Evolutionary conservation across 768 basidiomycete species (phyloP), one percentile per base, ranked within the genome.

Genomic region (Tylopilus sp.): DNA sequence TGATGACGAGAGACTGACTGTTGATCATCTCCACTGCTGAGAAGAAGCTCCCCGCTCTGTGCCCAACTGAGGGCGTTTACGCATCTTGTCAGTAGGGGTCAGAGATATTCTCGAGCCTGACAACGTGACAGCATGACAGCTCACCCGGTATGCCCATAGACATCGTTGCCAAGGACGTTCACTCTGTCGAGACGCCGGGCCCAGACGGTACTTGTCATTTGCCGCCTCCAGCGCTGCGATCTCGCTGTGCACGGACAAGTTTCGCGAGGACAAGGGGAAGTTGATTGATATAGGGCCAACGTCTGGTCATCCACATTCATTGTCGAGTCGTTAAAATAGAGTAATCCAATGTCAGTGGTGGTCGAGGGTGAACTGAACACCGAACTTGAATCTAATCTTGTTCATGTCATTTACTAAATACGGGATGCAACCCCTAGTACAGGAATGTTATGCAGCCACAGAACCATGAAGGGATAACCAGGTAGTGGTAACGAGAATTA

Each of bases 11-110:
- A 39, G 18, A 69, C 76, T 41, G 49, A 79, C 80, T 85, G 86
- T 39, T 76, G 81, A 62, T 91, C 88, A 61, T 91, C 89, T 20
- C 88, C 86, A 20, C 81, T 84, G 57, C 78, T 85, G 18, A 91
- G 64, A 36, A 91, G 71, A 15, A 86, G 55, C 50, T 82, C 76
- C 2, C 87, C 88, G 48, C 80, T 75, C 43, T 72, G 72, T 2
- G 85, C 80, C 88, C 88, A 91, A 53, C 80, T 83, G 31, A 90
- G 58, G 28, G 88, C 85, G 61, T 91, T 91, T 26, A 88, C 86
- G 57, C 88, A 90, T 48, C 86, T 88, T 43, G 43, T 28, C 28
- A 28, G 28, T 28, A 4, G 12, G 11, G 2, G 20, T 22, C 13
- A 23, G 44, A 40, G 11, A 44, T 22, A 44, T 30, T 23, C 18